Conservation (phyloP, 495 filamentous ascomycete genomes). For the Bryoglossum gracile region DNA sequence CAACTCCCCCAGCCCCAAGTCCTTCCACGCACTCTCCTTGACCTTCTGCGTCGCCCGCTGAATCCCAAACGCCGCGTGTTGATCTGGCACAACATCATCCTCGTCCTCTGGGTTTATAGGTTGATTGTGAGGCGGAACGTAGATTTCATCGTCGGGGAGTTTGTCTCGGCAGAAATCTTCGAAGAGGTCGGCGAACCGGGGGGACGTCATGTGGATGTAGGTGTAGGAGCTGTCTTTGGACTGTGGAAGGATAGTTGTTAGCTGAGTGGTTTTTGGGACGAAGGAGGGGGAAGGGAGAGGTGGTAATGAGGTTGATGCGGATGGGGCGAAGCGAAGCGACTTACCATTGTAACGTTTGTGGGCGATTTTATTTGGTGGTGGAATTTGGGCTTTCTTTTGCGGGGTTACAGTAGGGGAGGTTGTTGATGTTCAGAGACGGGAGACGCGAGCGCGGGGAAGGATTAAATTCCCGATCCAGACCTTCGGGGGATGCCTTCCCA, state of each 20-base stretch:
- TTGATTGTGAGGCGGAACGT: constrained; percentile 81
- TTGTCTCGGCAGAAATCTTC: constrained; percentile 76
- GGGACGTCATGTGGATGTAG: constrained; percentile 76
- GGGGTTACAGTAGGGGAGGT: no score
- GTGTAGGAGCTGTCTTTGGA: constrained; percentile 80
- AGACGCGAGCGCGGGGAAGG: no score
- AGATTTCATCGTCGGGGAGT: constrained; percentile 70
- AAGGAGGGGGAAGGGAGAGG: not conserved
- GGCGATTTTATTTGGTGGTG: no score
- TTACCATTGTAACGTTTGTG: no score
- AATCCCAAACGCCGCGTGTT: constrained; percentile 96
- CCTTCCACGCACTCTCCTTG: constrained; percentile 75
- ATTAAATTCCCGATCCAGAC: no score
- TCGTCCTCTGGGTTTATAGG: constrained; percentile 96
- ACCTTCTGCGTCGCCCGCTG: constrained; percentile 69
- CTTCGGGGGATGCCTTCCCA: no score
- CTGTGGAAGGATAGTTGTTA: constrained; percentile 8
- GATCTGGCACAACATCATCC: constrained; percentile 94
- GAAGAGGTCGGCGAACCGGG: constrained; percentile 81
- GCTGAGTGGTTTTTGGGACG: constrained; percentile 1
- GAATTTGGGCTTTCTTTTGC: no score
- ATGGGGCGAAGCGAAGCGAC: no score
- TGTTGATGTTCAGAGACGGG: no score
- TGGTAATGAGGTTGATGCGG: no score
- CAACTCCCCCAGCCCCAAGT: constrained; percentile 69